Evolutionary conservation across 768 basidiomycete species (phyloP).

Genomic region (Terana coerulea): DNA sequence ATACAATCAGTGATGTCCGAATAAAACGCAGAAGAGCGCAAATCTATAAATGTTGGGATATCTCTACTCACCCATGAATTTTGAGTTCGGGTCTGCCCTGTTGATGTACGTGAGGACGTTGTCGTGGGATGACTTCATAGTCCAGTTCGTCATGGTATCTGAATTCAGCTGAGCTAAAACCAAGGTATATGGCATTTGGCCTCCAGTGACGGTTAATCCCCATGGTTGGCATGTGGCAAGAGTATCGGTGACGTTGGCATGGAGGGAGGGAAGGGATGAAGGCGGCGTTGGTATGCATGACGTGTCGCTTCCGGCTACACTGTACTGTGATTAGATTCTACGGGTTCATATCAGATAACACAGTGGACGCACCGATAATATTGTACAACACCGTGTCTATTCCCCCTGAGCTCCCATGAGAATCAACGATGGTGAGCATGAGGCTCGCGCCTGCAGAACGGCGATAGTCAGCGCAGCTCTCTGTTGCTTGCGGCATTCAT

Average conservation of each 20-base stretch:
- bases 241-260: constrained; percentile 35
- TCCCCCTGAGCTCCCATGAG: constrained; percentile 40
- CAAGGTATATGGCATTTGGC: constrained; percentile 42
- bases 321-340: too few relatives aligned
- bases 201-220: constrained; percentile 42
- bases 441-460: constrained; percentile 36
- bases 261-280: constrained; percentile 29
- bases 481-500: too few relatives aligned
- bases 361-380: not conserved
- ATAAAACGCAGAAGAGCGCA: not conserved
- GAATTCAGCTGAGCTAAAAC: constrained; percentile 36
- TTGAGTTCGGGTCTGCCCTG: constrained; percentile 32
- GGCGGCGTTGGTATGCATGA: constrained; percentile 19
- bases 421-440: constrained; percentile 42
- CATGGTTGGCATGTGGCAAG: constrained; percentile 44
- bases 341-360: too few relatives aligned
- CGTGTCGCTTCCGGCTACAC: constrained; percentile 29
- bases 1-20: not conserved
- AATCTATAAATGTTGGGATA: too few relatives aligned
- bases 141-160: constrained; percentile 37
- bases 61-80: constrained; percentile 38
- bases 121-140: constrained; percentile 32
- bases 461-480: not conserved
- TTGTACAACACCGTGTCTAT: constrained; percentile 20
- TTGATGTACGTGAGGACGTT: constrained; percentile 41